These are phyloP conservation scores for Salix exigua DNA, from an alignment of 345 rosid species.

Conservation along the genomic window DNA sequence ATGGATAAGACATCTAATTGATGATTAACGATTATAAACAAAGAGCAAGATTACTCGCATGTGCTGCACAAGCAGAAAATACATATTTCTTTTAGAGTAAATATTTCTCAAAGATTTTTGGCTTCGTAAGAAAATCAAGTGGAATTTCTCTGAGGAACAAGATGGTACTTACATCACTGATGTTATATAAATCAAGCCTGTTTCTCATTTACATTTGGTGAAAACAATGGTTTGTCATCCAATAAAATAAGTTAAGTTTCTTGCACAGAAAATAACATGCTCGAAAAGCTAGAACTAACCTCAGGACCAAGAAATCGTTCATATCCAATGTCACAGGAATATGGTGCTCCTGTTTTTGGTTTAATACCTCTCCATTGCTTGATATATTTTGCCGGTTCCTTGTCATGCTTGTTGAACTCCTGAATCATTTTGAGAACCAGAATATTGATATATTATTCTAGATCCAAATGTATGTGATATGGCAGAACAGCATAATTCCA, in stretches of 20 bases:
- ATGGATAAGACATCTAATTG: neutral
- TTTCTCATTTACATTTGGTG: neutral
- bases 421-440: constrained; percentile 29
- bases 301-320: constrained; percentile 98
- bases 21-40: neutral
- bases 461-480: neutral
- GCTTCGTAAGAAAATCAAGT: neutral
- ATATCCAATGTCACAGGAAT: constrained; percentile 90
- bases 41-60: neutral
- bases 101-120: constrained; percentile 7
- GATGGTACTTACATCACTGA: constrained; percentile 4
- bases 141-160: neutral
- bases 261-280: constrained; percentile 6
- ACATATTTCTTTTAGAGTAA: neutral
- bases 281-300: constrained; percentile 44
- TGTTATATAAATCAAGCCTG: neutral
- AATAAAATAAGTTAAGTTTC: neutral
- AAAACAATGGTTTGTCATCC: neutral
- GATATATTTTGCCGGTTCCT: constrained; percentile 81
- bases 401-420: constrained; percentile 97
- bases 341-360: constrained; percentile 97
- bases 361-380: constrained; percentile 93
- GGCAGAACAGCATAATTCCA: neutral
- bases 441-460: neutral
- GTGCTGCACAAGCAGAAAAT: neutral